Base-by-base conservation (phyloP, 1,284 basidiomycete species). In the Puccinia coronata region DNA sequence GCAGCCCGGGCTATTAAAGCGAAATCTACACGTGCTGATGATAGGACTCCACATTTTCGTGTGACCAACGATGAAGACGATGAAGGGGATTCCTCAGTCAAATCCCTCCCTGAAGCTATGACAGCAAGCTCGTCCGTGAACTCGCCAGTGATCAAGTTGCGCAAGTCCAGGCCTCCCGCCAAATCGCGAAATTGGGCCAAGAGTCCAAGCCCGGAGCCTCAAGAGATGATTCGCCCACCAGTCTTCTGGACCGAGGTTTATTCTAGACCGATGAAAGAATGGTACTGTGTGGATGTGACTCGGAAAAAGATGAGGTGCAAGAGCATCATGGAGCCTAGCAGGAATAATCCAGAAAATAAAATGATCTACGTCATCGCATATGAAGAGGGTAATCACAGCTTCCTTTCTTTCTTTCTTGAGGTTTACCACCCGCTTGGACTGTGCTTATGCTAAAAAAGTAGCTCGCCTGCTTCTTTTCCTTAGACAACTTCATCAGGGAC, bases 181-280 rank as follows among this genome's bases (percentile, higher is more conserved):
- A 78, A 80, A 61, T 71, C 77, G 20, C 61, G 39, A 25, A 43
- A 78, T 69, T 80, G 77, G 77, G 43, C 65, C n/a, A 80, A 80
- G 31, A 80, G 77, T 61, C 77, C 77, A 34, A 80, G 77, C 28
- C 77, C 77, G 28, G 77, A 57, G 49, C 77, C 67, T 9, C 47
- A n/a, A 20, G 43, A 70, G 39, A 73, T 72, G 82, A 82, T 82
- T 4, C 85, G 85, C n/a, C 92, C 95, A 0, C 97, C 96, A 0
- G 92, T 96, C 2, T 94, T 96, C 86, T 99, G 96, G 97, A 94
- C 93, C 0, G 97, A 99, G 86, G 93, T 98, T 0, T 99, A 96
- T 87, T 96, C 93, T 39, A 91, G 93, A 25, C 91, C 95, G 0
- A 95, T 98, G 87, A 91, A 90, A 65, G 91, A 91, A 57, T 99